Percentiles rank a stretch among this genome's conserved stretches.
phyloP scores from a whole-genome alignment of 345 rosid species.

The Lagerstroemia speciosa region DNA sequence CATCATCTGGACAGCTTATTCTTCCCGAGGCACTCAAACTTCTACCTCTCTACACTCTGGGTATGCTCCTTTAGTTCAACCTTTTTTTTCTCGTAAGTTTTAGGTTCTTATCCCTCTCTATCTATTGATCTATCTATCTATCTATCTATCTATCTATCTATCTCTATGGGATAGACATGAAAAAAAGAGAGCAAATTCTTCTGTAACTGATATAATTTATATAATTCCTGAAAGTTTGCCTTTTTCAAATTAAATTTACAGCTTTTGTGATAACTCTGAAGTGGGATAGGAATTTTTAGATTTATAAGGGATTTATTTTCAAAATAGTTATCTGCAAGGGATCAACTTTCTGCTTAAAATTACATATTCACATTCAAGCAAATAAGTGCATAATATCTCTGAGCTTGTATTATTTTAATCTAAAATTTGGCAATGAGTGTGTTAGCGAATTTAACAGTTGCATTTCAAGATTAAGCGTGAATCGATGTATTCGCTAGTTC shows the following conservation, averaged over 20 bases:
- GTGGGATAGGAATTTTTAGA: background rate
- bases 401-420: background rate
- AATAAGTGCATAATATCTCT: background rate
- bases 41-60: conserved; percentile 82
- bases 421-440: background rate
- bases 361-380: background rate
- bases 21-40: conserved; percentile 98
- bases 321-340: background rate
- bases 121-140: no score
- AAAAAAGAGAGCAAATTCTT: background rate
- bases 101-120: background rate
- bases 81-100: background rate
- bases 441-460: background rate
- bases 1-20: conserved; percentile 90
- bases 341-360: background rate
- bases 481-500: background rate
- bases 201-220: background rate
- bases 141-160: no score
- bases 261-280: background rate
- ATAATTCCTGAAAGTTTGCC: background rate
- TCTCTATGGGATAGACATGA: background rate
- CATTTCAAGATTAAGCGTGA: background rate
- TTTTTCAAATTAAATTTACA: background rate
- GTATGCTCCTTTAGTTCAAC: conserved; percentile 26
- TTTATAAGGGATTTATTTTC: background rate